Conservation (phyloP, 2,329 filamentous ascomycete genomes). For the Teratosphaeria gauchensis region DNA sequence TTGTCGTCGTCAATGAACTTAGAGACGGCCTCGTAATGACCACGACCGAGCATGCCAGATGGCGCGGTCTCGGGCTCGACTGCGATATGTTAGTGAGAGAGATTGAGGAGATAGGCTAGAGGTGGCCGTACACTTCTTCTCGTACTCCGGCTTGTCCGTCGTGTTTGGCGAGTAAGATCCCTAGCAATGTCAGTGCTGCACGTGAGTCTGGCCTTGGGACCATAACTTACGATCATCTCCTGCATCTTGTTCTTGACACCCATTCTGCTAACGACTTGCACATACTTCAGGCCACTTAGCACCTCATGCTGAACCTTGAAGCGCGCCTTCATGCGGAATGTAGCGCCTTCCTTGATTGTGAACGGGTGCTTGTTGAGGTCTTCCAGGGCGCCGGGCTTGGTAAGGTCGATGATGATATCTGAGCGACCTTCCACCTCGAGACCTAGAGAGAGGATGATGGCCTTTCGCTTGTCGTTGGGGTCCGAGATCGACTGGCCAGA, state of each 20-base stretch:
- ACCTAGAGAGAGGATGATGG: conserved; percentile 84
- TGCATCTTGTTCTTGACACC: conserved; percentile 84
- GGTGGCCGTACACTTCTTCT: conserved; percentile 72
- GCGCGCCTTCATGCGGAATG: conserved; percentile 85
- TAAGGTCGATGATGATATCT: conserved; percentile 84
- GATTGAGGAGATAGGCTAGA: not conserved
- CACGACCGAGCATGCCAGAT: conserved; percentile 78
- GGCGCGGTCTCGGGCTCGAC: conserved; percentile 89
- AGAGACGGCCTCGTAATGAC: conserved; percentile 80
- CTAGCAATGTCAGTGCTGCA: conserved; percentile 34
- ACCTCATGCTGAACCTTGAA: conserved; percentile 98
- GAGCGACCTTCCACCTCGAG: conserved; percentile 72
- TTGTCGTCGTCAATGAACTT: conserved; percentile 95
- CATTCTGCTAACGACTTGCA: conserved; percentile 87
- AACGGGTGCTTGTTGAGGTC: conserved; percentile 86
- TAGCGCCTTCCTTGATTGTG: conserved; percentile 90
- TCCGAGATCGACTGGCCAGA: conserved; percentile 44
- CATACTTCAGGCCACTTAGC: conserved; percentile 86
- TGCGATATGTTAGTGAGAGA: conserved; percentile 27
- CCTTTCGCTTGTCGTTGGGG: conserved; percentile 70
- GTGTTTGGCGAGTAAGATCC: conserved; percentile 92
- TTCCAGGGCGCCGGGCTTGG: conserved; percentile 59
- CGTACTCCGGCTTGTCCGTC: conserved; percentile 71
- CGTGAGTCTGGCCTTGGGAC: too few relatives aligned
- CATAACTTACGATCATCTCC: conserved; percentile 80